phyloP scores from a whole-genome alignment of 1,284 basidiomycete species.

The Malassezia dermatis region DNA sequence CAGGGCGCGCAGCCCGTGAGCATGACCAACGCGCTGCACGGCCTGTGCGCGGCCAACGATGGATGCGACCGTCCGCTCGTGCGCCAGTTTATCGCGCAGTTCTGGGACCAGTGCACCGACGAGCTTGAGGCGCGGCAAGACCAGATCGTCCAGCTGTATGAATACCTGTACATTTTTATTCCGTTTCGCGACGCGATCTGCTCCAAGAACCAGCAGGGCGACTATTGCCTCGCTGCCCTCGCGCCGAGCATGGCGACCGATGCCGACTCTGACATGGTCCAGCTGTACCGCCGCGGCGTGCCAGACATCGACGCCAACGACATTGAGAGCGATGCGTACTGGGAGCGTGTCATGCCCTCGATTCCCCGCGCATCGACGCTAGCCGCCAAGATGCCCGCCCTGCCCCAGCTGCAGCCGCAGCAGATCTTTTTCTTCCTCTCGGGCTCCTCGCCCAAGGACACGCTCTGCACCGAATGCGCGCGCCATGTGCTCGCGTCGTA shows the following conservation, averaged over 20 bases:
- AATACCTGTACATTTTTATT: constrained; percentile 17
- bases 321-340: constrained; percentile 7
- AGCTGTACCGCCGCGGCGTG: neutral
- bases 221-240: constrained; percentile 8
- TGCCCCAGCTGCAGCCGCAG: constrained; percentile 1
- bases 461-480: constrained; percentile 23
- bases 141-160: constrained; percentile 10
- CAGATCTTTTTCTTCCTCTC: constrained; percentile 29
- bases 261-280: neutral
- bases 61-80: constrained; percentile 14
- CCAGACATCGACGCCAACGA: neutral
- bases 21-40: neutral
- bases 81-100: constrained; percentile 11
- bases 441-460: constrained; percentile 6
- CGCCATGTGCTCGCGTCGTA: constrained; percentile 23
- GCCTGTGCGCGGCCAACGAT: neutral
- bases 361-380: neutral
- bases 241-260: neutral
- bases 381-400: neutral
- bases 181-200: constrained; percentile 17
- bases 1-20: neutral
- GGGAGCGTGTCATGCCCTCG: neutral
- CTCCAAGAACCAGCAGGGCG: constrained; percentile 1
- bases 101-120: constrained; percentile 14
- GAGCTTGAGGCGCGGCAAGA: constrained; percentile 9